phyloP scores from a whole-genome alignment of 768 basidiomycete species.

The Naematelia encephala region DNA sequence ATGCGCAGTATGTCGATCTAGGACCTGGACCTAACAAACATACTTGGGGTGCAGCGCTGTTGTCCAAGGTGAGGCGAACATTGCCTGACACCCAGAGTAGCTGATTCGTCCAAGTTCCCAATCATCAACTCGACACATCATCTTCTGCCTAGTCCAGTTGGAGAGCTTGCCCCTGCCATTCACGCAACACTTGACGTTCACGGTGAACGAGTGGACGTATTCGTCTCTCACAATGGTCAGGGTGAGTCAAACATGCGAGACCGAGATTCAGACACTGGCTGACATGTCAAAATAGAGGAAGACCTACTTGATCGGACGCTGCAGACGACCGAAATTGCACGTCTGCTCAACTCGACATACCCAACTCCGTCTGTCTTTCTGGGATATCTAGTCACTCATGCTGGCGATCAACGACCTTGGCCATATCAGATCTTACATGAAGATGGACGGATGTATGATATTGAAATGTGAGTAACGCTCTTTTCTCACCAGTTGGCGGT shows the following conservation, averaged over 20 bases:
- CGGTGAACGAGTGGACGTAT: slow-evolving; percentile 71
- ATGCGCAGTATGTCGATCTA: slow-evolving; percentile 70
- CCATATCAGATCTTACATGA: slow-evolving; percentile 55
- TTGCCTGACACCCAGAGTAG: background rate
- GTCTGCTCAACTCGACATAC: slow-evolving; percentile 68
- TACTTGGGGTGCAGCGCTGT: slow-evolving; percentile 80
- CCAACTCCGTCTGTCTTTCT: slow-evolving; percentile 61
- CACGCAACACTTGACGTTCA: slow-evolving; percentile 77
- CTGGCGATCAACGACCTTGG: slow-evolving; percentile 39
- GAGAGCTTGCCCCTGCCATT: slow-evolving; percentile 82
- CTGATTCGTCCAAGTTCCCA: slow-evolving; percentile 63
- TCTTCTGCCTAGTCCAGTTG: slow-evolving; percentile 72
- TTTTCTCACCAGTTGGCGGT: background rate
- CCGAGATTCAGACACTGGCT: background rate
- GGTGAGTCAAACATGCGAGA: slow-evolving; percentile 54
- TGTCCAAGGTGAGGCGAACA: slow-evolving; percentile 68
- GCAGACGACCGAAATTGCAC: slow-evolving; percentile 74
- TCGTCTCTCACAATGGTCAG: slow-evolving; percentile 92
- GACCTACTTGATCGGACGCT: slow-evolving; percentile 82
- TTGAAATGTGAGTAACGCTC: slow-evolving; percentile 57
- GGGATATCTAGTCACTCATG: slow-evolving; percentile 48
- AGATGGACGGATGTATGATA: slow-evolving; percentile 77
- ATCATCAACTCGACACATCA: slow-evolving; percentile 83
- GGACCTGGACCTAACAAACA: slow-evolving; percentile 85
- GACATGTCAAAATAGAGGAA: slow-evolving; percentile 58